Conservation (phyloP, 805 yeast species). For the Ogataea kodamae region DNA sequence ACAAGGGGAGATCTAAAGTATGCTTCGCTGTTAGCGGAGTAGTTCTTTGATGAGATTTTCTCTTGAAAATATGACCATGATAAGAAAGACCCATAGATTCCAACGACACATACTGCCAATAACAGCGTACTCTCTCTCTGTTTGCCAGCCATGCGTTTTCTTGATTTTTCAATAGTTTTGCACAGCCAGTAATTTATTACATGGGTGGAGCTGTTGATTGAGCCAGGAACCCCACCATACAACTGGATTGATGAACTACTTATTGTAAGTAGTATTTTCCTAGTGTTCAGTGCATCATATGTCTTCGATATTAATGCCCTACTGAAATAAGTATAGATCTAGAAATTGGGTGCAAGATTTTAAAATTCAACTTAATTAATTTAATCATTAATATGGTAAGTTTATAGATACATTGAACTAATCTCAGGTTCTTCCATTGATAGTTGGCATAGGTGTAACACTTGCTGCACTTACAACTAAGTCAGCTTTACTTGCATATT, state of each 20-base stretch:
- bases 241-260: too few species aligned
- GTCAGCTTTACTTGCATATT: conserved; percentile 35
- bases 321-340: too few species aligned
- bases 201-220: too few species aligned
- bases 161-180: too few species aligned
- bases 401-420: conserved; percentile 10
- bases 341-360: too few species aligned
- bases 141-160: background rate
- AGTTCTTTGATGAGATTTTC: conserved; percentile 71
- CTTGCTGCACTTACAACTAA: conserved; percentile 46
- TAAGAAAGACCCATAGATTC: conserved; percentile 82
- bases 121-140: conserved; percentile 3
- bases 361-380: conserved; percentile 1
- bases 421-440: conserved; percentile 44
- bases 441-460: conserved; percentile 55
- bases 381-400: conserved; percentile 11
- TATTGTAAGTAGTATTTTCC: too few species aligned
- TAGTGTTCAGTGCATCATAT: too few species aligned
- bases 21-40: conserved; percentile 40
- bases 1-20: conserved; percentile 72
- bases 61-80: conserved; percentile 94
- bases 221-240: too few species aligned
- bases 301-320: too few species aligned
- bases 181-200: too few species aligned
- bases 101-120: conserved; percentile 40